Base-by-base conservation (phyloP, 108 stramenopile species). In the Nitzschia sp. region DNA sequence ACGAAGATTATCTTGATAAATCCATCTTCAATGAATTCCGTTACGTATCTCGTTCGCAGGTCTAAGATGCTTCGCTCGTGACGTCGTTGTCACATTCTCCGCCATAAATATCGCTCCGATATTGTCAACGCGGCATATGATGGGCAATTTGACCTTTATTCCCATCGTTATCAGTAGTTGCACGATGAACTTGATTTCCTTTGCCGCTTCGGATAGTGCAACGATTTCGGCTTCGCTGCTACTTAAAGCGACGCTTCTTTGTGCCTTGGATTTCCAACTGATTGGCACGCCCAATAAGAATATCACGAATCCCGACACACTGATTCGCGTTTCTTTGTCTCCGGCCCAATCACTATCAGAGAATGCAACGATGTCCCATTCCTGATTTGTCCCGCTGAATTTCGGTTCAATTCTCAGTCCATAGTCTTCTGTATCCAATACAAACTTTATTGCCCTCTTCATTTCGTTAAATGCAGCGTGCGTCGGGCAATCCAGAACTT, bases 61-160 rank as follows among this genome's bases (percentile, higher is more conserved):
- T 57, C 56, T 21, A 57, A n/a, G 5, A 32, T 57, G 56, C 56
- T 57, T 57, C 27, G 56, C 31, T 57, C 56, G 28, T 11, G 24
- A 29, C 15, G 56, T 29, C n/a, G 21, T 21, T 28, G 24, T 25
- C 56, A 57, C 27, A 30, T 57, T 57, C 23, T 57, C 27, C 3
- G 56, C 56, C 56, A 57, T 57, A 30, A 57, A 57, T 28, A 57
- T 57, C 4, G 56, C 56, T 57, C 56, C 56, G 31, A 57, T 32
- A 18, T 57, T 57, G 48, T 78, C 77, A 19, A 78, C 77, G 23
- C 51, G 55, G 13, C 72, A 64, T 2, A 35, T 72, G 21, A 78
- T 54, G 25, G 77, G 77, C 3, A n/a, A 26, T n/a, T 72, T 21
- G 6, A 78, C 70, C 28, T 67, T 15, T 13, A 78, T 72, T 8